Evolutionary conservation across 805 yeast genomes (phyloP).

Genomic region (Millerozyma miso): DNA sequence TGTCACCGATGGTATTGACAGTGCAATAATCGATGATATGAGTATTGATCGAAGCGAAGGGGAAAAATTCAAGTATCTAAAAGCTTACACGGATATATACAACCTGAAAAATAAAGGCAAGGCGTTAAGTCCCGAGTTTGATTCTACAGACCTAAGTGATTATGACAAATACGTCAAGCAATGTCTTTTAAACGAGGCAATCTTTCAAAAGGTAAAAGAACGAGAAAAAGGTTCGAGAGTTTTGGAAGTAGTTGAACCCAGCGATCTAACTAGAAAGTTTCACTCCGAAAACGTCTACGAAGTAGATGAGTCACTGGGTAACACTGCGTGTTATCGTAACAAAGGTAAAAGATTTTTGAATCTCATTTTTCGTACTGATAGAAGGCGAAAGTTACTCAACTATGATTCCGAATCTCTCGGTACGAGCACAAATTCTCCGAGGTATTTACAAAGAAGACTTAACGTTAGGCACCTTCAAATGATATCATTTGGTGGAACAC

Average conservation of each 20-base stretch:
- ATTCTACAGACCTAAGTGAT: conserved; percentile 30
- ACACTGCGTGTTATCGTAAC: neutral
- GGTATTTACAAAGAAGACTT: conserved; percentile 50
- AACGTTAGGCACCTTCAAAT: conserved; percentile 67
- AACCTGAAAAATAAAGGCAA: conserved; percentile 4
- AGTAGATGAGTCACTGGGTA: neutral
- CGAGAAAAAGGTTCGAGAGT: conserved; percentile 16
- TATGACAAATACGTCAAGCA: conserved; percentile 28
- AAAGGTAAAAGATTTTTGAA: conserved; percentile 7
- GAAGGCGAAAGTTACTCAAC: conserved; percentile 4
- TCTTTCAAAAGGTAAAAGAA: conserved; percentile 13
- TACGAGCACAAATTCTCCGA: neutral
- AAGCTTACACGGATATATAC: conserved; percentile 17
- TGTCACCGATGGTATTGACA: conserved; percentile 7
- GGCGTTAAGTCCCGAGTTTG: conserved; percentile 20
- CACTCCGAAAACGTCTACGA: conserved; percentile 14
- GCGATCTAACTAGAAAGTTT: conserved; percentile 24
- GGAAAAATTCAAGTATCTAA: conserved; percentile 25
- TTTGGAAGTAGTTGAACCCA: conserved; percentile 20
- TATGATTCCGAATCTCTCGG: conserved; percentile 3
- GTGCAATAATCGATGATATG: conserved; percentile 22
- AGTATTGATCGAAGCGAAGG: conserved; percentile 6
- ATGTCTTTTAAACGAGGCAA: conserved; percentile 28
- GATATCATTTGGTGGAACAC: conserved; percentile 74
- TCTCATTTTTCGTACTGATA: neutral